These are phyloP conservation scores for Microcyclospora pomicola DNA, from an alignment of 2,329 filamentous ascomycete species.

Conservation along the genomic window DNA sequence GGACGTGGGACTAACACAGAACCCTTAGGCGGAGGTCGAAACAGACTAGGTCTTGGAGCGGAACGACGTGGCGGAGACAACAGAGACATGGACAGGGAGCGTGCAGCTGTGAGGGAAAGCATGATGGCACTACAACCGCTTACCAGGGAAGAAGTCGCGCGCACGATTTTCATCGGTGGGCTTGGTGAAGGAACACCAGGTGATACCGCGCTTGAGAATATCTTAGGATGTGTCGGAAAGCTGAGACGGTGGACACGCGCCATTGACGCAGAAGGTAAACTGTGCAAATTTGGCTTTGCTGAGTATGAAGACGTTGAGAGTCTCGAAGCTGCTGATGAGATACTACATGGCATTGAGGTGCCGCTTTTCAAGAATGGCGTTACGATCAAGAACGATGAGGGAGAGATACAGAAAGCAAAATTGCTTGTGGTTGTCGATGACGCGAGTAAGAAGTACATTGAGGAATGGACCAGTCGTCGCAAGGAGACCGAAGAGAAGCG, in stretches of 20 bases:
- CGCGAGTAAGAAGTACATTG: slow-evolving; percentile 69
- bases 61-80: slow-evolving; percentile 26
- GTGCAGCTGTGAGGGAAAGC: slow-evolving; percentile 17
- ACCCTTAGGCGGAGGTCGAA: slow-evolving; percentile 29
- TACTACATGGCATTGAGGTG: slow-evolving; percentile 69
- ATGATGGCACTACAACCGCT: slow-evolving; percentile 52
- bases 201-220: slow-evolving; percentile 64
- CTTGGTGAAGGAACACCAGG: slow-evolving; percentile 66
- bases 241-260: slow-evolving; percentile 76
- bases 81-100: slow-evolving; percentile 42
- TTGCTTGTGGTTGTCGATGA: slow-evolving; percentile 57
- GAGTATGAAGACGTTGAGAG: slow-evolving; percentile 89
- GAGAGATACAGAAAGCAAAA: slow-evolving; percentile 20
- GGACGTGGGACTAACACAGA: slow-evolving; percentile 25
- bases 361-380: slow-evolving; percentile 49
- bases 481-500: slow-evolving; percentile 49
- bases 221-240: slow-evolving; percentile 59
- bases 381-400: slow-evolving; percentile 27
- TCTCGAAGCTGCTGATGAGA: slow-evolving; percentile 68
- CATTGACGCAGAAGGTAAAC: slow-evolving; percentile 63
- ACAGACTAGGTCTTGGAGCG: slow-evolving; percentile 40
- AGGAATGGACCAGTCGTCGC: slow-evolving; percentile 58
- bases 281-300: slow-evolving; percentile 83
- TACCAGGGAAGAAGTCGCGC: slow-evolving; percentile 76
- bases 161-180: slow-evolving; percentile 79